Evolutionary conservation across 169 alveolate species (phyloP), one percentile per base, ranked within the genome.

Genomic region (Cryptosporidium felis): DNA sequence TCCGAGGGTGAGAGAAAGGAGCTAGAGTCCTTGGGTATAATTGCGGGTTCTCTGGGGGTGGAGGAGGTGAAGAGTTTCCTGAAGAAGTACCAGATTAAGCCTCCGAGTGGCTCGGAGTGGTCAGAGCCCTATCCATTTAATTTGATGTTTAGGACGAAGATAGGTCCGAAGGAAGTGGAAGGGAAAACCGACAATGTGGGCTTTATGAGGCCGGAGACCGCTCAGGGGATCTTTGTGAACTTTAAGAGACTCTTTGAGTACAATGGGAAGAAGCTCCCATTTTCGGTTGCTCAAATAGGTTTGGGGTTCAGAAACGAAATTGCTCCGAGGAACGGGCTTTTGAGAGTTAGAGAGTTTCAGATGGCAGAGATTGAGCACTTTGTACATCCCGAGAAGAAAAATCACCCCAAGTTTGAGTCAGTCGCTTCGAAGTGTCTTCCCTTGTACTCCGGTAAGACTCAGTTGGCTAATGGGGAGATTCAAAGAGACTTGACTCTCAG

Each of bases 311-410:
- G 99, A 88, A 98, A 97, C 89, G 99, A 98, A 90, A 98, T 98
- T 74, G 96, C 99, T 8, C 99, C 99, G 18, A 93, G 99, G 79
- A 94, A 95, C 65, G 99, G 99, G 4, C 80, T 97, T 16, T 90
- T 97, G 12, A 91, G 99, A 82, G 99, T 97, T 8, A 94, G 99
- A 80, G 99, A 98, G 88, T 98, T 98, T 89, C 96, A 95, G 16
- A 97, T 97, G 99, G 99, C 99, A 42, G 99, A 97, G 90, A 97
- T 98, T 42, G 99, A 98, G 90, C 97, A 96, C 67, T 98, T 97
- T 90, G 97, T 95, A 30, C 97, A 97, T 80, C 99, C 99, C 3
- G 91, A 92, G 36, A 95, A 94, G 67, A 89, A 93, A 47, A 82
- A 92, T 32, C 99, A 95, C 62, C 96, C 95, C 40, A 96, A 97